Conservation (phyloP, 495 filamentous ascomycete species). For the Penicillium alfredii region DNA sequence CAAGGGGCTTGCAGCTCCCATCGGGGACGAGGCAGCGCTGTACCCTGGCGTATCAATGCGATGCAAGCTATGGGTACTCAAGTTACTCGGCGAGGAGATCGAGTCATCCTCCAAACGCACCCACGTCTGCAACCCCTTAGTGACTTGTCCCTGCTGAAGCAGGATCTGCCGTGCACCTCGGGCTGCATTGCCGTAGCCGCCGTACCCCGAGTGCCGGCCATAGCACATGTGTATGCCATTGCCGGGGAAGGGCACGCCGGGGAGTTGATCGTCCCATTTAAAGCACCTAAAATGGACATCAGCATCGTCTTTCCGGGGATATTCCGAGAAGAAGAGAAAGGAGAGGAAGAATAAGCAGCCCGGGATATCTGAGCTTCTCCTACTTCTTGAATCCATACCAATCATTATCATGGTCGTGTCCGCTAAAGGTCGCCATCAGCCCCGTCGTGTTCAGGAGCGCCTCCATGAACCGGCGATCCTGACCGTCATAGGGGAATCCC, state of each 20-base stretch:
- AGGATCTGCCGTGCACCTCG: constrained; percentile 55
- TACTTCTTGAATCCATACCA: constrained; percentile 40
- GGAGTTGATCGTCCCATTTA: constrained; percentile 30
- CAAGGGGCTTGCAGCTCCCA: too few relatives aligned
- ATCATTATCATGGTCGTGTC: constrained; percentile 66
- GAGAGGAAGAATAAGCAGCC: background rate
- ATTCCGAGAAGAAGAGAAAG: too few relatives aligned
- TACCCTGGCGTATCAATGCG: too few relatives aligned
- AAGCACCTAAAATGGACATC: constrained; percentile 37
- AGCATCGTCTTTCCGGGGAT: too few relatives aligned
- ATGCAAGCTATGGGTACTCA: too few relatives aligned
- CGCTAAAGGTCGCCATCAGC: constrained; percentile 57
- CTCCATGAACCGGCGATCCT: constrained; percentile 61
- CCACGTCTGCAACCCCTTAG: constrained; percentile 52
- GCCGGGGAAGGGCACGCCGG: constrained; percentile 29
- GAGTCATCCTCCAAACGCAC: constrained; percentile 60
- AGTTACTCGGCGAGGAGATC: too few relatives aligned
- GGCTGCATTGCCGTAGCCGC: constrained; percentile 61
- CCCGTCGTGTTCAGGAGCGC: constrained; percentile 51
- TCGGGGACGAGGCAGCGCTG: too few relatives aligned
- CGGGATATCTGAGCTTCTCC: background rate
- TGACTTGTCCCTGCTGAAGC: constrained; percentile 39
- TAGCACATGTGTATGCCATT: constrained; percentile 55
- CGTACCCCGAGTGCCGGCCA: constrained; percentile 64
- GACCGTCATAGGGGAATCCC: constrained; percentile 34